Conservation (phyloP, 164 flowering plant species). For the Echeveria elegans region DNA sequence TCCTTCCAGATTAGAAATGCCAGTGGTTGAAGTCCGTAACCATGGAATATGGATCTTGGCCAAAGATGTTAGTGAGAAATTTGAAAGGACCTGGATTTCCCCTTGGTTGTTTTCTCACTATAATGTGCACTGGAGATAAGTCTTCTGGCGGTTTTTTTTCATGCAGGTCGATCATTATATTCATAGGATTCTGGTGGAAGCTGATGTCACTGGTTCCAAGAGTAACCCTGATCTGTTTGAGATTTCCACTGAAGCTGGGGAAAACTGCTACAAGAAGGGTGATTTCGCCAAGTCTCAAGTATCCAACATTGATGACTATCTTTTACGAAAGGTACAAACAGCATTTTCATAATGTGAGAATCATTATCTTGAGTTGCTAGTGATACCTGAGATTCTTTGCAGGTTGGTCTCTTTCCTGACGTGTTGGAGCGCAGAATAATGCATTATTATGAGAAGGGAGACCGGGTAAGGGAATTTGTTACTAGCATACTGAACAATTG, state of each 20-base stretch:
- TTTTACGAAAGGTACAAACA: slow-evolving; percentile 53
- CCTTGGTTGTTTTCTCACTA: not conserved
- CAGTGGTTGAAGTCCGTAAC: slow-evolving; percentile 73
- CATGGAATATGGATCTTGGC: slow-evolving; percentile 85
- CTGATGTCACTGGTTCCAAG: slow-evolving; percentile 39
- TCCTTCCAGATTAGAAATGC: slow-evolving; percentile 80
- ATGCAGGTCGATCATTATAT: slow-evolving; percentile 78
- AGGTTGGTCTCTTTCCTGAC: slow-evolving; percentile 55
- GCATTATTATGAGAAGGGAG: slow-evolving; percentile 73
- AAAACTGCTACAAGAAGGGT: slow-evolving; percentile 55
- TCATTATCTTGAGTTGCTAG: not conserved
- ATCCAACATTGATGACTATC: slow-evolving; percentile 61
- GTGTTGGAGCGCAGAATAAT: slow-evolving; percentile 62
- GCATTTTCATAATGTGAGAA: not conserved
- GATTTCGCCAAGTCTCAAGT: slow-evolving; percentile 53
- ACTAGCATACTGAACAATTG: slow-evolving; percentile 2
- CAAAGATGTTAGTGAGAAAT: slow-evolving; percentile 49
- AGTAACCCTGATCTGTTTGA: slow-evolving; percentile 36
- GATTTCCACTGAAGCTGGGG: slow-evolving; percentile 56
- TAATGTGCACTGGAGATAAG: not conserved
- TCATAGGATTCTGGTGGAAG: slow-evolving; percentile 67
- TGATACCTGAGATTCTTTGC: not conserved
- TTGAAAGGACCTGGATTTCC: not conserved
- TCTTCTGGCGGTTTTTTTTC: not conserved
- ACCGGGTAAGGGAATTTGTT: slow-evolving; percentile 48